Evolutionary conservation across 805 yeast species (phyloP).

Genomic region (Metschnikowia borealis): DNA sequence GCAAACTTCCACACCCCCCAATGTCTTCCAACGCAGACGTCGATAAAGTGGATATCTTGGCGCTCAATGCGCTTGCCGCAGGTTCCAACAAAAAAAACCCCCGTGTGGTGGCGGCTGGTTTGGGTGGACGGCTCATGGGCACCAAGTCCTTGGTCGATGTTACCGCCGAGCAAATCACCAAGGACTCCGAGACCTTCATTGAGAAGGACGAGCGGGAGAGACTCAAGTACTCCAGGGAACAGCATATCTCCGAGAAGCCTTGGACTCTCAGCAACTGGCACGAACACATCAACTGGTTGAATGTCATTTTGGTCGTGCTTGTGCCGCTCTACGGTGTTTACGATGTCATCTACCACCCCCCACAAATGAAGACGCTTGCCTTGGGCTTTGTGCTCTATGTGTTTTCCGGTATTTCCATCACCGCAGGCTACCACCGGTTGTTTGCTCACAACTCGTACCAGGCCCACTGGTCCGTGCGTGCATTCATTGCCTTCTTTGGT

Average conservation of each 20-base stretch:
- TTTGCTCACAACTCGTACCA: constrained; percentile 74
- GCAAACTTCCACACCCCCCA: constrained; percentile 1
- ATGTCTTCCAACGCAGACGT: constrained; percentile 16
- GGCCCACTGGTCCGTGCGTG: constrained; percentile 56
- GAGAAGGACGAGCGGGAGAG: constrained; percentile 39
- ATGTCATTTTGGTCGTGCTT: constrained; percentile 57
- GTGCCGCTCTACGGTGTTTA: constrained; percentile 55
- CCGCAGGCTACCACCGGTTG: constrained; percentile 81
- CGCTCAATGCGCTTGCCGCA: constrained; percentile 76
- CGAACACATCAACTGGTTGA: constrained; percentile 75
- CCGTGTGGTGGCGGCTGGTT: constrained; percentile 73
- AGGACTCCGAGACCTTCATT: constrained; percentile 40
- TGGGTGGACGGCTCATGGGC: constrained; percentile 78
- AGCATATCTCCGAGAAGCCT: constrained; percentile 73
- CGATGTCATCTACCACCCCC: constrained; percentile 43
- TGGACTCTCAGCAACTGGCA: constrained; percentile 74
- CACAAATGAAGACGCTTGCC: constrained; percentile 48
- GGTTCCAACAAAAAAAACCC: constrained; percentile 69
- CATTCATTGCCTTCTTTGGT: constrained; percentile 72
- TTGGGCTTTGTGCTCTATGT: constrained; percentile 53
- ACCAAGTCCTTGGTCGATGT: constrained; percentile 67
- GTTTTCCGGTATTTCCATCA: constrained; percentile 68
- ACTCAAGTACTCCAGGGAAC: constrained; percentile 34
- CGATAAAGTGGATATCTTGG: constrained; percentile 53
- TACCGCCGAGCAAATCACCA: constrained; percentile 59